Conservation (phyloP, 1,284 basidiomycete genomes). For the Neonothopanus nambi region DNA sequence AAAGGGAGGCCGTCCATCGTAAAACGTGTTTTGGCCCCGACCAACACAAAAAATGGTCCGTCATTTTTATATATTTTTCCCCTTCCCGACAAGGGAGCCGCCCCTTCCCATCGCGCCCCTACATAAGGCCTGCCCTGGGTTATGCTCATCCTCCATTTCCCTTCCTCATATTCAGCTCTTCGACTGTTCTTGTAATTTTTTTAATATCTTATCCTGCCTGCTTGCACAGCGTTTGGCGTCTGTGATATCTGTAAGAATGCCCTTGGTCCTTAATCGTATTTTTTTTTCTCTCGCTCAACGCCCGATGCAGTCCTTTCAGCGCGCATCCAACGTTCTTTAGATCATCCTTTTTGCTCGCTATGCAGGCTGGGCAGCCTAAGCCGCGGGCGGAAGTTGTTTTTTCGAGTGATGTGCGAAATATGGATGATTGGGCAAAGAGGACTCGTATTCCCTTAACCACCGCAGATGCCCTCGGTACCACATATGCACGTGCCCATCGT, state of each 20-base stretch:
- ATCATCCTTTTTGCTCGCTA: conserved; percentile 22
- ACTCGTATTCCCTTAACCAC: conserved; percentile 78
- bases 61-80: background rate
- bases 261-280: background rate
- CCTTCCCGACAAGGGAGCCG: background rate
- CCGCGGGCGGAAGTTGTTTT: conserved; percentile 65
- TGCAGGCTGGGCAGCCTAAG: conserved; percentile 38
- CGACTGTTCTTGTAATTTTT: background rate
- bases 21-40: background rate
- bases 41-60: background rate
- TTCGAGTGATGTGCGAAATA: conserved; percentile 72
- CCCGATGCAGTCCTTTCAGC: conserved; percentile 1
- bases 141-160: conserved; percentile 7
- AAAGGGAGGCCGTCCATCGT: background rate
- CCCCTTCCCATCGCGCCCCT: conserved; percentile 6
- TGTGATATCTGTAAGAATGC: background rate
- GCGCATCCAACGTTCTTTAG: conserved; percentile 3
- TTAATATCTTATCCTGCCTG: background rate
- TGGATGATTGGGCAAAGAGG: conserved; percentile 78
- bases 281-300: conserved; percentile 4
- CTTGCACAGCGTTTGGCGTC: background rate
- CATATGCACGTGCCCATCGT: conserved; percentile 75
- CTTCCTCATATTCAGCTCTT: background rate
- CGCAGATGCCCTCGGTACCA: conserved; percentile 74
- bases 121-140: conserved; percentile 1